Evolutionary conservation across 2,329 filamentous ascomycete species (phyloP).

Genomic region (Hymenotorrendiella dingleyae): DNA sequence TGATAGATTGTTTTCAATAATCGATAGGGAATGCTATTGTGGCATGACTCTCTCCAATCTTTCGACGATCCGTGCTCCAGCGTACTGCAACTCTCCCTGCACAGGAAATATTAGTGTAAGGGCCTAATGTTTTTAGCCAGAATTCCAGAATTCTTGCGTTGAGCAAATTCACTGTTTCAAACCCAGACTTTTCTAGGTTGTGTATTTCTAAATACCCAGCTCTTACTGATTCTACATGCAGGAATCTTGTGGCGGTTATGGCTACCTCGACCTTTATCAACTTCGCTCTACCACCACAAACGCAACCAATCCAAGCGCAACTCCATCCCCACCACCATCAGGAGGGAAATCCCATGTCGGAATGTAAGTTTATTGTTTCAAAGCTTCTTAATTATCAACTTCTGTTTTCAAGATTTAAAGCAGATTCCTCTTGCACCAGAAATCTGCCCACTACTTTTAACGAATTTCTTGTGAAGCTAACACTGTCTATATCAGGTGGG

Average conservation of each 20-base stretch:
- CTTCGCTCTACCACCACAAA: slow-evolving; percentile 3
- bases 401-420: too few relatives aligned
- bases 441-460: not conserved
- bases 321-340: not conserved
- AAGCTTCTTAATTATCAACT: too few relatives aligned
- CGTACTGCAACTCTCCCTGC: slow-evolving; percentile 11
- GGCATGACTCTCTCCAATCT: slow-evolving; percentile 11
- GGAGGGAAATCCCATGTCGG: too few relatives aligned
- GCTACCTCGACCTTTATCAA: slow-evolving; percentile 9
- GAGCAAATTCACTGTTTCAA: too few relatives aligned
- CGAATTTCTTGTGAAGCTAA: not conserved
- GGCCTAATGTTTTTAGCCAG: too few relatives aligned
- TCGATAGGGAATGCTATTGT: slow-evolving; percentile 13
- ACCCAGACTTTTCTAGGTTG: too few relatives aligned
- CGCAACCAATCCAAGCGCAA: not conserved
- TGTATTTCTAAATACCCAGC: too few relatives aligned
- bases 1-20: too few relatives aligned
- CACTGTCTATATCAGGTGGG: not conserved
- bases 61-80: not conserved
- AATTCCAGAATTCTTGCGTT: too few relatives aligned
- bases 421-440: too few relatives aligned
- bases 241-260: slow-evolving; percentile 9
- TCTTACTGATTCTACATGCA: too few relatives aligned
- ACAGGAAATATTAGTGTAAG: slow-evolving; percentile 3
- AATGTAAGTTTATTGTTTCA: too few relatives aligned